phyloP scores from a whole-genome alignment of 2,329 filamentous ascomycete species.

The Eurotiales sp. region DNA sequence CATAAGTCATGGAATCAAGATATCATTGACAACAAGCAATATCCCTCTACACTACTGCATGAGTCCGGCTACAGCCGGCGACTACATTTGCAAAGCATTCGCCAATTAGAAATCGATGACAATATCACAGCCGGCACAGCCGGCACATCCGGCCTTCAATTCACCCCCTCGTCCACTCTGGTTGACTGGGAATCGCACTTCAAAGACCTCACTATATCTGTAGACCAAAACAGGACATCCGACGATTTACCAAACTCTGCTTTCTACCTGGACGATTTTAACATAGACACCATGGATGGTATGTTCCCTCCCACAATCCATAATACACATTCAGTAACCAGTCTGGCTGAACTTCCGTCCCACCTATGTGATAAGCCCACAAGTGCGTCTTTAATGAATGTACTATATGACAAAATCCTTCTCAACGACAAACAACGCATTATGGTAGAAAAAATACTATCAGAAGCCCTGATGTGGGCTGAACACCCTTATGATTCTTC shows the following conservation, averaged over 20 bases:
- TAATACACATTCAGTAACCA: no score
- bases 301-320: background rate
- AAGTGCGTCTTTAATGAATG: background rate
- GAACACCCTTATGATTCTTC: constrained; percentile 5
- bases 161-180: background rate
- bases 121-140: background rate
- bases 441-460: background rate
- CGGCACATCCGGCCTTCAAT: background rate
- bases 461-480: background rate
- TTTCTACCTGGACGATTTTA: background rate
- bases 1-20: background rate
- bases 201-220: background rate
- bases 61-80: background rate
- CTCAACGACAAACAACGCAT: background rate
- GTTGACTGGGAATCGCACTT: background rate
- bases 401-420: background rate
- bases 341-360: background rate
- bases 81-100: background rate
- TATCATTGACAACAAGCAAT: background rate
- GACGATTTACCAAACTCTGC: background rate
- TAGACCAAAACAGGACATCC: background rate
- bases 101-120: no score
- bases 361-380: background rate
- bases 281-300: background rate
- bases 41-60: background rate